Conservation (phyloP, 2,329 filamentous ascomycete genomes). For the Ceratocystis cacaofunesta region DNA sequence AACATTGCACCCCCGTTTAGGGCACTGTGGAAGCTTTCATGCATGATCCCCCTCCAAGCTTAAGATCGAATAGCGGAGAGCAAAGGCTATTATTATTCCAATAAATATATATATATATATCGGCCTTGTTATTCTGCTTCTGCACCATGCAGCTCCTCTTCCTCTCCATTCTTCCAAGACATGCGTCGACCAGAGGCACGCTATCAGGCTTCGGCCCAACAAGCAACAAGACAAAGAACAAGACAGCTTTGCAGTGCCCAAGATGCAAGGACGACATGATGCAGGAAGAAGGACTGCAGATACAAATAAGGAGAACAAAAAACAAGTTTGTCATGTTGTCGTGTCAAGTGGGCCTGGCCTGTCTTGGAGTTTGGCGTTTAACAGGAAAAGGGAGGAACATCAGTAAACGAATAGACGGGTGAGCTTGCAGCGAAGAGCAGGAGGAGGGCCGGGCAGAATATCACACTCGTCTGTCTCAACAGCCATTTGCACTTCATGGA, state of each 20-base stretch:
- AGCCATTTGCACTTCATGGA: too few species aligned
- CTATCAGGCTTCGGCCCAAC: neutral
- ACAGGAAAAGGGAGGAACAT: neutral
- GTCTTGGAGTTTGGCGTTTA: neutral
- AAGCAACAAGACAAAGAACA: neutral
- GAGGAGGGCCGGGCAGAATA: too few species aligned
- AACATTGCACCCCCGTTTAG: neutral
- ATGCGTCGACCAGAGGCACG: neutral
- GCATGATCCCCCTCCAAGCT: too few species aligned
- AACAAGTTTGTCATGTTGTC: neutral
- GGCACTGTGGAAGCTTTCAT: too few species aligned
- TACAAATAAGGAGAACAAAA: neutral
- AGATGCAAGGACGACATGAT: neutral
- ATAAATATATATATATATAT: too few species aligned
- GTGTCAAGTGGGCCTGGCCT: neutral
- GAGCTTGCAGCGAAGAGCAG: neutral
- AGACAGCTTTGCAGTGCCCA: neutral
- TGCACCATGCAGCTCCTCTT: neutral
- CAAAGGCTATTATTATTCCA: too few species aligned
- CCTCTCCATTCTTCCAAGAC: neutral
- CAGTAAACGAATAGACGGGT: too few species aligned
- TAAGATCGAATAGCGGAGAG: too few species aligned
- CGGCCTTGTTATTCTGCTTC: too few species aligned
- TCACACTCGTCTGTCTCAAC: too few species aligned
- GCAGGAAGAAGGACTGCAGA: neutral